phyloP scores from a whole-genome alignment of 148 eudicot species.

The Arctostaphylos glauca region DNA sequence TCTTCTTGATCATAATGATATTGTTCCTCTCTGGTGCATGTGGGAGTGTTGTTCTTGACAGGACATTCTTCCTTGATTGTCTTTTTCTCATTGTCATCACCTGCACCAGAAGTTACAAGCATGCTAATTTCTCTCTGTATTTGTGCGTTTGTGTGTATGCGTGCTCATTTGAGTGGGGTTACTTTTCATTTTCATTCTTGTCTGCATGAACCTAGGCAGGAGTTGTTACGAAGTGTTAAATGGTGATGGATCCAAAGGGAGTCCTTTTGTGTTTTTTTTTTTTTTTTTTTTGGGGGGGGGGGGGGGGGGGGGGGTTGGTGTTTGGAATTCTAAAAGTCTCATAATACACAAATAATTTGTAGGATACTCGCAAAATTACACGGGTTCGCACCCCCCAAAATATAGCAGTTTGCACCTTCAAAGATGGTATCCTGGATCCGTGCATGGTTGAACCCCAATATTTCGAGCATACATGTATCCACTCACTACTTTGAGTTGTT shows the following conservation, averaged over 20 bases:
- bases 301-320: too few species aligned
- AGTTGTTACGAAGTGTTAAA: neutral
- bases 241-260: too few species aligned
- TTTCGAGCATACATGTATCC: neutral
- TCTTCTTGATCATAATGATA: slow-evolving; percentile 14
- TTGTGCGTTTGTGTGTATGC: neutral
- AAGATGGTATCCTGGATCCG: too few species aligned
- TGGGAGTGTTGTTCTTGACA: neutral
- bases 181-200: neutral
- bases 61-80: slow-evolving; percentile 9
- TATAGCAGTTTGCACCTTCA: too few species aligned
- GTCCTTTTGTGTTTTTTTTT: too few species aligned
- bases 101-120: slow-evolving; percentile 15
- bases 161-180: too few species aligned
- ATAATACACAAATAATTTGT: too few species aligned
- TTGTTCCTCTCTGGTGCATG: slow-evolving; percentile 9
- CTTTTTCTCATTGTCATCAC: slow-evolving; percentile 4
- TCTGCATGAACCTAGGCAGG: neutral
- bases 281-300: too few species aligned
- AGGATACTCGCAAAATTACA: too few species aligned
- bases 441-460: neutral
- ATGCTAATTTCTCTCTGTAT: neutral
- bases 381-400: too few species aligned
- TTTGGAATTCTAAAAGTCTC: too few species aligned
- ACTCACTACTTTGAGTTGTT: neutral